These are phyloP conservation scores for Paxillus involutus DNA, from an alignment of 768 basidiomycete genomes.

Conservation along the genomic window DNA sequence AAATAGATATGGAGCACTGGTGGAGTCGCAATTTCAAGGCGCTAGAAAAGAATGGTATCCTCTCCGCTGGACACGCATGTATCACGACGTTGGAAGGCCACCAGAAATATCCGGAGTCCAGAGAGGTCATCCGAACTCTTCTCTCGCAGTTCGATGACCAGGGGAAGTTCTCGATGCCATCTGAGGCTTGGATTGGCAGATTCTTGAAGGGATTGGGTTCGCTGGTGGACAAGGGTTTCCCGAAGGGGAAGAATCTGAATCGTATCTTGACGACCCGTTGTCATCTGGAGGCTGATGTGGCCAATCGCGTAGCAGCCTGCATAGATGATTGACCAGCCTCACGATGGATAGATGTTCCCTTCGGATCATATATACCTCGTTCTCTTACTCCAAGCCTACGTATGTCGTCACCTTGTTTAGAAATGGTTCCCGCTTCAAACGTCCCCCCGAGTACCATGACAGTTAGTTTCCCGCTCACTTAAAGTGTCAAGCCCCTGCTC, in stretches of 20 bases:
- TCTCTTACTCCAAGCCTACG: no score
- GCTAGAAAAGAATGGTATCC: slow-evolving; percentile 5
- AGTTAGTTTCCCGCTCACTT: no score
- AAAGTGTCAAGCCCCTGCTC: no score
- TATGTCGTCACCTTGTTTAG: no score
- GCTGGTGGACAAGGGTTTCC: neutral
- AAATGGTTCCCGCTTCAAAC: no score
- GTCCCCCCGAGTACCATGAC: no score
- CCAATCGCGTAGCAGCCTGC: slow-evolving; percentile 1
- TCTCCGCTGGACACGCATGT: slow-evolving; percentile 14
- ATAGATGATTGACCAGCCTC: no score
- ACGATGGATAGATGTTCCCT: no score
- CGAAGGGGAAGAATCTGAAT: slow-evolving; percentile 3
- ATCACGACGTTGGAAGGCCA: slow-evolving; percentile 7
- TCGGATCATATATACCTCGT: no score
- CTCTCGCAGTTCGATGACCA: slow-evolving; percentile 3
- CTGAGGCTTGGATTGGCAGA: neutral
- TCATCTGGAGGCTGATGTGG: neutral
- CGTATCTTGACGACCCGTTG: slow-evolving; percentile 9
- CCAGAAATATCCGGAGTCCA: slow-evolving; percentile 26
- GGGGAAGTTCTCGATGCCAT: slow-evolving; percentile 7
- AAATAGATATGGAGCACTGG: slow-evolving; percentile 20
- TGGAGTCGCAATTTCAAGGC: slow-evolving; percentile 12
- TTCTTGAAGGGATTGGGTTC: slow-evolving; percentile 1
- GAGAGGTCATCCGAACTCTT: slow-evolving; percentile 7